These are phyloP conservation scores for Ceratorhiza oryzae-sativae DNA, from an alignment of 1,284 basidiomycete species.

Conservation along the genomic window DNA sequence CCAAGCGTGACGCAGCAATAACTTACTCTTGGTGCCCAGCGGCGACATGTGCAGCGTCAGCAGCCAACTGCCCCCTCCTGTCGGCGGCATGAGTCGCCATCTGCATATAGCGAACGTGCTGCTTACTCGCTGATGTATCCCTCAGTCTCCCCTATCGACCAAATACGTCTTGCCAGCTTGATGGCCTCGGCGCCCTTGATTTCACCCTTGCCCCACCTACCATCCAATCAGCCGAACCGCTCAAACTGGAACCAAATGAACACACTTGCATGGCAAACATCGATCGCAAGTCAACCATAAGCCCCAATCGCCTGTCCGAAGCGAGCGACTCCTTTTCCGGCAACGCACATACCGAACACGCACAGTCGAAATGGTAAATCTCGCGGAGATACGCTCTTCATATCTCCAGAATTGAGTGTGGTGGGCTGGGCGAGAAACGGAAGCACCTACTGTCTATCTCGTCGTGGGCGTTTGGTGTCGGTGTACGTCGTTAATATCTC, in stretches of 20 bases:
- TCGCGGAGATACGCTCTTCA: constrained; percentile 57
- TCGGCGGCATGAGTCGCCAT: not conserved
- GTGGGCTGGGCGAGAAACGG: not conserved
- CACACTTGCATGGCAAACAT: constrained; percentile 32
- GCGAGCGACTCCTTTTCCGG: constrained; percentile 55
- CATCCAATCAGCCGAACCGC: constrained; percentile 33
- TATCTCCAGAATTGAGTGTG: not conserved
- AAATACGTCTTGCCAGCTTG: constrained; percentile 58
- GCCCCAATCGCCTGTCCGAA: constrained; percentile 56
- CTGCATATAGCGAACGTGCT: not conserved
- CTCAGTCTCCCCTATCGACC: constrained; percentile 63
- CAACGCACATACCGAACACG: constrained; percentile 63
- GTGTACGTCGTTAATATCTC: constrained; percentile 68
- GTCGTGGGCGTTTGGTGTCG: constrained; percentile 60
- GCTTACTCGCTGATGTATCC: constrained; percentile 63
- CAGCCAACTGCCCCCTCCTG: constrained; percentile 62
- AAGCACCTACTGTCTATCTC: constrained; percentile 58
- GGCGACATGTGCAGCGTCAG: constrained; percentile 64
- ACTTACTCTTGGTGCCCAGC: constrained; percentile 67
- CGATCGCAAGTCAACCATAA: constrained; percentile 56
- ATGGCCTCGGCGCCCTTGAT: constrained; percentile 61
- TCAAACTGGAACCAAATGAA: not conserved
- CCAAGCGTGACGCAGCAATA: not conserved
- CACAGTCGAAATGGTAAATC: constrained; percentile 65
- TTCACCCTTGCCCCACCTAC: constrained; percentile 56